Percentiles rank a stretch among this genome's conserved stretches.
Evolutionary conservation across 2,329 filamentous ascomycete genomes (phyloP).

Genomic region (Colletotrichum sp.): DNA sequence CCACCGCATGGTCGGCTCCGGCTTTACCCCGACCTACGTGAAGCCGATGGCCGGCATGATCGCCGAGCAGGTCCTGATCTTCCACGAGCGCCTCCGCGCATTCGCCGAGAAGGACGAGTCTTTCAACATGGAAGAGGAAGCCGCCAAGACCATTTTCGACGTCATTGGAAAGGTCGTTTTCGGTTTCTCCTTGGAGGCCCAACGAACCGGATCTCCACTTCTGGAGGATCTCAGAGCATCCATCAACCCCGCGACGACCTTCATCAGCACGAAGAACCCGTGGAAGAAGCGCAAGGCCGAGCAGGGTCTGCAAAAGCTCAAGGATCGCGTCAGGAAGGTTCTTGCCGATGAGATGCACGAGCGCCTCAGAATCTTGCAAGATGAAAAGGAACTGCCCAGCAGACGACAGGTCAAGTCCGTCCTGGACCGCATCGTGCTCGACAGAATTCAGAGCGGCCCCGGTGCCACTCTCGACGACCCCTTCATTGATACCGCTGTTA

Average conservation of each 20-base stretch:
- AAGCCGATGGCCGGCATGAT: constrained; percentile 27
- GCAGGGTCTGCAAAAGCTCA: background rate
- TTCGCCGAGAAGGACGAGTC: constrained; percentile 16
- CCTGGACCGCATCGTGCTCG: constrained; percentile 27
- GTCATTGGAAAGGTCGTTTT: constrained; percentile 27
- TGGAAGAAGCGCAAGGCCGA: constrained; percentile 12
- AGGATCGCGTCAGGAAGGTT: background rate
- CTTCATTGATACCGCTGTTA: constrained; percentile 25
- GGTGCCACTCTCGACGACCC: constrained; percentile 17
- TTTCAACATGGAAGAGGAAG: constrained; percentile 27
- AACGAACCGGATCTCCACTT: constrained; percentile 20
- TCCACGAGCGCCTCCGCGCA: constrained; percentile 21
- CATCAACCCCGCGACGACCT: constrained; percentile 11
- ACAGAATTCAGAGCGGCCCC: constrained; percentile 17
- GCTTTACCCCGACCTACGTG: constrained; percentile 29
- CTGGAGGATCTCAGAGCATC: constrained; percentile 20
- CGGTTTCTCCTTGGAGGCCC: constrained; percentile 22
- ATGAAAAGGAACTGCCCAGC: constrained; percentile 21
- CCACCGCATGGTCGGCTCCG: constrained; percentile 31
- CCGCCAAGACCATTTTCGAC: constrained; percentile 27
- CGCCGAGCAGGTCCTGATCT: constrained; percentile 27
- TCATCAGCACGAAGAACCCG: constrained; percentile 7
- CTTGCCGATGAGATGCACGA: constrained; percentile 9
- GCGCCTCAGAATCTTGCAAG: constrained; percentile 1
- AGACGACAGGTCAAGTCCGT: constrained; percentile 23